Base-by-base conservation (phyloP, 1,284 basidiomycete species). In the Coniophora puteana region DNA sequence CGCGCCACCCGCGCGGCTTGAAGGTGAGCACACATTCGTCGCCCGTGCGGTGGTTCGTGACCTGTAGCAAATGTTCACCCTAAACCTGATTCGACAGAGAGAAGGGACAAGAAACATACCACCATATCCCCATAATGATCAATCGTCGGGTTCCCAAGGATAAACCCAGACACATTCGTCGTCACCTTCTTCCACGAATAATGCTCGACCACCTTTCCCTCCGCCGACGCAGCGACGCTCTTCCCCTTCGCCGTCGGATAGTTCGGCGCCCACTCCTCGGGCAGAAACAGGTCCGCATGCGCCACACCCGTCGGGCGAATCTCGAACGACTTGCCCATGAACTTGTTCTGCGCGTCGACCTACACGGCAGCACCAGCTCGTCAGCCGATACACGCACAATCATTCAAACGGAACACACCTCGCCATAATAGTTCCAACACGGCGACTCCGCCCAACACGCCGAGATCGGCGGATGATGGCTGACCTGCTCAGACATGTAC, bases 41-140 rank as follows among this genome's bases (percentile, higher is more conserved):
- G n/a, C 83, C 80, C 0, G 94, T 98, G 8, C 90, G 81, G 58
- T 98, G 94, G 56, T 98, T 98, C 24, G 83, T 86, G 42, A 95
- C 71, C 81, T 90, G 59, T 11, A 18, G 28, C 14, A 7, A 39
- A 38, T 34, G 20, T 17, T 31, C 14, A 4, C 16, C 18, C 3
- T 52, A 1, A 38, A 27, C 26, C 20, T 27, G 13, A 3, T 12
- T 28, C 23, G 7, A 14, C 20, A 22, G n/a, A 7, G 29, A 16
- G 24, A 20, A 36, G 29, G 29, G 24, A 20, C 5, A 29, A 21
- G 13, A 35, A 18, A 17, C 30, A 79, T 54, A 95, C 89, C 44
- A 80, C 76, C 83, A 96, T 92, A 55, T 96, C 89, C 16, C 93
- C 94, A 55, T 95, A 97, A 70, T 99, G 95, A 60, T 98, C 95